These are phyloP conservation scores for Chlamydomonas incerta DNA, from an alignment of 139 green algal species.

Conservation along the genomic window DNA sequence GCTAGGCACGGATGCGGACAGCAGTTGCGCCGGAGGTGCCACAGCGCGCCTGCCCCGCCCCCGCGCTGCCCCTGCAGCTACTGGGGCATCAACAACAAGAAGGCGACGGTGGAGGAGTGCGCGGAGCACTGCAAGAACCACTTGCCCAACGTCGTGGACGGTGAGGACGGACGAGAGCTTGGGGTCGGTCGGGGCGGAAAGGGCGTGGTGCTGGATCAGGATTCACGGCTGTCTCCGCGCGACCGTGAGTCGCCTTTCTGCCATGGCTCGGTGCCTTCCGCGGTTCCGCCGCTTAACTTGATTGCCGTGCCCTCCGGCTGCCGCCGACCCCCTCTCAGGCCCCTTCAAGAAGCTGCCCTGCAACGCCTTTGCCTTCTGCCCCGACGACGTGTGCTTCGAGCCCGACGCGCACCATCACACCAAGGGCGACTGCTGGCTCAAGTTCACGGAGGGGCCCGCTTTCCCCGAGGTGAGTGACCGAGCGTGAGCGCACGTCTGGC, in stretches of 20 bases:
- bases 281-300: too few species aligned
- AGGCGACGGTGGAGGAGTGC: slow-evolving; percentile 69
- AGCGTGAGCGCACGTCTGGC: too few species aligned
- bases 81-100: slow-evolving; percentile 87
- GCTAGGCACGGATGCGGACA: too few species aligned
- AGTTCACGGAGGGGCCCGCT: slow-evolving; percentile 83
- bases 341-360: slow-evolving; percentile 79
- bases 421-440: slow-evolving; percentile 92
- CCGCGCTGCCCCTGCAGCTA: slow-evolving; percentile 2
- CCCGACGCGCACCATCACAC: slow-evolving; percentile 86
- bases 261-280: too few species aligned
- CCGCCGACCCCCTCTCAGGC: too few species aligned
- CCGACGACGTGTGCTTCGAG: slow-evolving; percentile 83
- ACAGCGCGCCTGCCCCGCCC: too few species aligned
- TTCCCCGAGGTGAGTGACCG: slow-evolving; percentile 80
- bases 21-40: too few species aligned
- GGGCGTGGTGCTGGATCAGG: too few species aligned
- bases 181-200: too few species aligned
- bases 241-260: too few species aligned
- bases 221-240: too few species aligned
- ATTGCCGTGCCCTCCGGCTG: too few species aligned
- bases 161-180: background rate
- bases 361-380: slow-evolving; percentile 88
- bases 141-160: slow-evolving; percentile 47
- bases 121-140: slow-evolving; percentile 73